phyloP scores from a whole-genome alignment of 352 stramenopile genomes.

The Phytopythium sindhum region DNA sequence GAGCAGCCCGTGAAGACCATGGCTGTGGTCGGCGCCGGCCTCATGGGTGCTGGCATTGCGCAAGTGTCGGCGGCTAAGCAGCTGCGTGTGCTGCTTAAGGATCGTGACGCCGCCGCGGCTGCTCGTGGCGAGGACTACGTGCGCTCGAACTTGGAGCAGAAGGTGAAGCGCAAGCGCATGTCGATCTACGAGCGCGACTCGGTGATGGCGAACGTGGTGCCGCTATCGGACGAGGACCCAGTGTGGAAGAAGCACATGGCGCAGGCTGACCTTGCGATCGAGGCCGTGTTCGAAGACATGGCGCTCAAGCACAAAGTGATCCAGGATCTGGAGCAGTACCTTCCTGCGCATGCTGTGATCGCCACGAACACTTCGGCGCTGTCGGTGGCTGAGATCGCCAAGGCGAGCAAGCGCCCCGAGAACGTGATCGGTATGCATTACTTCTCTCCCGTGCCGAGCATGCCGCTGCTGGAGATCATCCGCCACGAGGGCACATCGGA shows the following conservation, averaged over 20 bases:
- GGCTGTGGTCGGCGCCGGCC: conserved; percentile 95
- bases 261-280: conserved; percentile 95
- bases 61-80: conserved; percentile 95
- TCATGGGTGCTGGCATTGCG: conserved; percentile 98
- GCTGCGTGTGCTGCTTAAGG: conserved; percentile 95
- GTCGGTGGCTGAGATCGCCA: conserved; percentile 94
- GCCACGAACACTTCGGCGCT: conserved; percentile 98
- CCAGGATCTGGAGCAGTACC: conserved; percentile 90
- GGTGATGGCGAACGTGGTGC: conserved; percentile 90
- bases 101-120: conserved; percentile 88
- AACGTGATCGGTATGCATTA: conserved; percentile 99
- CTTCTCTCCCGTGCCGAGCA: conserved; percentile 97
- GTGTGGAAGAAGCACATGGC: conserved; percentile 92
- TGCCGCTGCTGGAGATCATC: conserved; percentile 99
- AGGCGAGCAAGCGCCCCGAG: conserved; percentile 75
- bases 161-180: conserved; percentile 95
- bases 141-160: conserved; percentile 93
- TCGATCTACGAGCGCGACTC: conserved; percentile 87
- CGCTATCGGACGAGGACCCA: conserved; percentile 91
- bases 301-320: conserved; percentile 96
- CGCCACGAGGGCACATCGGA: conserved; percentile 91
- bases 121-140: conserved; percentile 91
- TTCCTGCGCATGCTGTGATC: conserved; percentile 94
- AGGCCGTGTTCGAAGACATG: conserved; percentile 98
- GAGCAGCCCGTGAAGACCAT: conserved; percentile 89